A percentile compares a stretch with the other conserved stretches of the same genome.
Evolutionary conservation across 345 rosid genomes (phyloP).

Genomic region (Lumnitzera littorea): DNA sequence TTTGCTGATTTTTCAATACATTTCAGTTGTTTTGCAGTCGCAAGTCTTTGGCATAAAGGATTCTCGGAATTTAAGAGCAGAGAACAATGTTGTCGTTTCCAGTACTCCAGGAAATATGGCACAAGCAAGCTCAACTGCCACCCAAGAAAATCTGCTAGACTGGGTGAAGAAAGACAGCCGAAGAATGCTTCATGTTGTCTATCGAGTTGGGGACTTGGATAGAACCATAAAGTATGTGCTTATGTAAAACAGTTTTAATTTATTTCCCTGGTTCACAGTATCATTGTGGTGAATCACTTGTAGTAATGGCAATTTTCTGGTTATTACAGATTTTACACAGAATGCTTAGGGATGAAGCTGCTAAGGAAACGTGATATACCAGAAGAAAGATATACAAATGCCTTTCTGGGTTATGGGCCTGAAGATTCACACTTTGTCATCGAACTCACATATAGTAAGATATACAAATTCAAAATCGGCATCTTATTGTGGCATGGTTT

Average conservation of each 20-base stretch:
- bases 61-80: slow-evolving; percentile 40
- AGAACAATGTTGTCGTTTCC: slow-evolving; percentile 30
- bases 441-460: slow-evolving; percentile 90
- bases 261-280: neutral
- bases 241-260: neutral
- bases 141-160: slow-evolving; percentile 51
- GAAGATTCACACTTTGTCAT: slow-evolving; percentile 93
- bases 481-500: neutral
- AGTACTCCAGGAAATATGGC: slow-evolving; percentile 47
- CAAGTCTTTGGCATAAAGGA: slow-evolving; percentile 36
- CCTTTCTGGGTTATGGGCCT: slow-evolving; percentile 97
- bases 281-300: neutral
- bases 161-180: slow-evolving; percentile 76
- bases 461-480: neutral
- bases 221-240: slow-evolving; percentile 69
- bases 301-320: slow-evolving; percentile 5
- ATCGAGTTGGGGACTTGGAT: slow-evolving; percentile 96
- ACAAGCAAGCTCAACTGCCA: slow-evolving; percentile 53
- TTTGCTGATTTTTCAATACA: slow-evolving; percentile 6
- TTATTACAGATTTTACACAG: slow-evolving; percentile 74
- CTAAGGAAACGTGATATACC: slow-evolving; percentile 95
- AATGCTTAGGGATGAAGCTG: slow-evolving; percentile 97
- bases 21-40: slow-evolving; percentile 55
- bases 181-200: slow-evolving; percentile 92
- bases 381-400: slow-evolving; percentile 93